phyloP scores from a whole-genome alignment of 768 basidiomycete species.

The Chalciporus piperatus region DNA sequence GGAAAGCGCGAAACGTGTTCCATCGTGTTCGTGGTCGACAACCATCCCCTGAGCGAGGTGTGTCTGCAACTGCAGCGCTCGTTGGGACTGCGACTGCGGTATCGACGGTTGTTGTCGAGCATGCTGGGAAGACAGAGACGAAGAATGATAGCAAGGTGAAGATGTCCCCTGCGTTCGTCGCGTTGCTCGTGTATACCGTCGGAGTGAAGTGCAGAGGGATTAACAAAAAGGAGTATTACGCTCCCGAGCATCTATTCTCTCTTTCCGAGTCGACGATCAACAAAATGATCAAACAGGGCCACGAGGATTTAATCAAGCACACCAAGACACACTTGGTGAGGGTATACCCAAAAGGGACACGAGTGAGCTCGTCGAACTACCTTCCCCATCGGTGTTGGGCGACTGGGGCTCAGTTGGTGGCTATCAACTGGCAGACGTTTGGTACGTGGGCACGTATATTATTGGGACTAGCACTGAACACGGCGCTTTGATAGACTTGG shows the following conservation, averaged over 20 bases:
- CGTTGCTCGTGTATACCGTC: slow-evolving; percentile 88
- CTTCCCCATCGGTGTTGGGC: slow-evolving; percentile 89
- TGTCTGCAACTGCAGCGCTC: slow-evolving; percentile 15
- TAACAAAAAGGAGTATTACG: slow-evolving; percentile 82
- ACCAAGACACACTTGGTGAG: slow-evolving; percentile 78
- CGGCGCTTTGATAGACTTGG: slow-evolving; percentile 60
- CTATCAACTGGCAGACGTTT: slow-evolving; percentile 96
- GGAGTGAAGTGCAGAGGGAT: slow-evolving; percentile 94
- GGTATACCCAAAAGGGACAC: slow-evolving; percentile 80
- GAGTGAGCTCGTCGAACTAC: slow-evolving; percentile 84
- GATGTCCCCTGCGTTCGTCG: slow-evolving; percentile 73
- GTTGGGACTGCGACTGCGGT: slow-evolving; percentile 6
- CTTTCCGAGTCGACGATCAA: slow-evolving; percentile 82
- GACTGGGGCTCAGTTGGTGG: slow-evolving; percentile 84
- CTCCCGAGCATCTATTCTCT: slow-evolving; percentile 87
- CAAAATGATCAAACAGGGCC: slow-evolving; percentile 66
- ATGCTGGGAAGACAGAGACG: slow-evolving; percentile 9
- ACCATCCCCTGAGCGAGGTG: slow-evolving; percentile 15
- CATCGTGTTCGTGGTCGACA: slow-evolving; percentile 39
- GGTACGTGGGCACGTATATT: slow-evolving; percentile 47
- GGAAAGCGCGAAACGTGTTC: slow-evolving; percentile 40
- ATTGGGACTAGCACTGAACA: not conserved
- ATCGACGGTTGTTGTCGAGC: slow-evolving; percentile 18
- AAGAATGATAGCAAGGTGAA: slow-evolving; percentile 42
- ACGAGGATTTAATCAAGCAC: slow-evolving; percentile 81